These are phyloP conservation scores for Globisporangium mamillatum DNA, from an alignment of 352 stramenopile genomes.

Conservation along the genomic window DNA sequence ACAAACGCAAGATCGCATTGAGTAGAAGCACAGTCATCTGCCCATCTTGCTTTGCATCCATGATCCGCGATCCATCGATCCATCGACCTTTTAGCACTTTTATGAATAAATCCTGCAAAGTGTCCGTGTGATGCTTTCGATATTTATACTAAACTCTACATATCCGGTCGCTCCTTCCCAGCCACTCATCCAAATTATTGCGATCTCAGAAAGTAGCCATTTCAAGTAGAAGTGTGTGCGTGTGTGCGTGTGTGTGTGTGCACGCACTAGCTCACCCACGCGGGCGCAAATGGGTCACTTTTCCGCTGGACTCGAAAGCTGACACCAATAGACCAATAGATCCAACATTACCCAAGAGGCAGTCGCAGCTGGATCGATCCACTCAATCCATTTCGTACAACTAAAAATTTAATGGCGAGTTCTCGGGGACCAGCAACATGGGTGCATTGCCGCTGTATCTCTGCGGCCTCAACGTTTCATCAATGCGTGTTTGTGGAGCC, in stretches of 20 bases:
- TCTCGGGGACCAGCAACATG: constrained; percentile 17
- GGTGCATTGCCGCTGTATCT: constrained; percentile 6
- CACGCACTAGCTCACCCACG: not conserved
- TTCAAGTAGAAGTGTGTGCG: not conserved
- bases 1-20: not conserved
- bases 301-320: not conserved
- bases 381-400: not conserved
- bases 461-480: constrained; percentile 1
- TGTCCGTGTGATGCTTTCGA: not conserved
- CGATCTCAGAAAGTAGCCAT: constrained; percentile 1
- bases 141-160: not conserved
- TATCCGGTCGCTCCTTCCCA: not conserved
- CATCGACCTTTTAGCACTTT: not conserved
- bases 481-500: not conserved
- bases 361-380: not conserved
- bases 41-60: not conserved
- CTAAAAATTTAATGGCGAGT: constrained; percentile 7
- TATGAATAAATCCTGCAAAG: not conserved
- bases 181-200: not conserved
- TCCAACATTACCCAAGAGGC: not conserved
- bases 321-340: not conserved
- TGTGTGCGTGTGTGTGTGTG: not conserved
- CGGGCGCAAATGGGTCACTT: not conserved
- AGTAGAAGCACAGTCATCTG: not conserved
- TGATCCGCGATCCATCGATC: not conserved